Conservation (phyloP, 2,329 filamentous ascomycete species). For the Penicillium sumatraense region DNA sequence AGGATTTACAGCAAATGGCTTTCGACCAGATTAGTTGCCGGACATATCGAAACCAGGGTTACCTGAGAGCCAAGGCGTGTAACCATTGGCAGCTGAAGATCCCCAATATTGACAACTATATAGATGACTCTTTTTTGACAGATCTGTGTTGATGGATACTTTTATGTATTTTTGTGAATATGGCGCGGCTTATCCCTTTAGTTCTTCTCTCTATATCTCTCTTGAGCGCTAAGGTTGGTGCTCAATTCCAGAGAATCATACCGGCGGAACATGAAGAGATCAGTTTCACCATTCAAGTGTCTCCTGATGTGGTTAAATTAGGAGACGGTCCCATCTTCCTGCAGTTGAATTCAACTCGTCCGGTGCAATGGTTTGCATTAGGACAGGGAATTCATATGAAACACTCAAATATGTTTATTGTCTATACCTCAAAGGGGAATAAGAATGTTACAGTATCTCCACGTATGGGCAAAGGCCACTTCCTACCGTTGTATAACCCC, state of each 20-base stretch:
- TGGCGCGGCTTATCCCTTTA: background rate
- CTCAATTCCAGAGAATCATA: conserved; percentile 19
- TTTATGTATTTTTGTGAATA: background rate
- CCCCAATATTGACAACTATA: background rate
- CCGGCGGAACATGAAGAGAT: conserved; percentile 14
- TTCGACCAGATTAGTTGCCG: background rate
- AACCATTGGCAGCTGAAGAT: background rate
- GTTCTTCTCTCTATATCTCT: background rate
- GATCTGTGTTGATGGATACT: background rate
- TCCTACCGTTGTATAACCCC: conserved; percentile 53
- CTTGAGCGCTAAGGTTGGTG: background rate
- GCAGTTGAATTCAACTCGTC: conserved; percentile 59
- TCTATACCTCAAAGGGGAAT: conserved; percentile 52
- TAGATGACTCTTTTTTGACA: background rate
- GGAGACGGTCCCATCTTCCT: conserved; percentile 62
- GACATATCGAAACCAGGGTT: no score
- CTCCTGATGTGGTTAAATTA: conserved; percentile 54
- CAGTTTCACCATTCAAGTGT: conserved; percentile 58
- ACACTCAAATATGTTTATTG: conserved; percentile 62
- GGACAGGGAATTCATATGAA: conserved; percentile 61
- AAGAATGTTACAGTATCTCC: conserved; percentile 65
- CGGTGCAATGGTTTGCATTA: conserved; percentile 59
- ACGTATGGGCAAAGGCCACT: conserved; percentile 55
- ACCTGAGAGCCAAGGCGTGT: background rate
- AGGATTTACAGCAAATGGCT: background rate